Conservation (phyloP, 2,329 filamentous ascomycete genomes). For the Xylariaceae sp. region DNA sequence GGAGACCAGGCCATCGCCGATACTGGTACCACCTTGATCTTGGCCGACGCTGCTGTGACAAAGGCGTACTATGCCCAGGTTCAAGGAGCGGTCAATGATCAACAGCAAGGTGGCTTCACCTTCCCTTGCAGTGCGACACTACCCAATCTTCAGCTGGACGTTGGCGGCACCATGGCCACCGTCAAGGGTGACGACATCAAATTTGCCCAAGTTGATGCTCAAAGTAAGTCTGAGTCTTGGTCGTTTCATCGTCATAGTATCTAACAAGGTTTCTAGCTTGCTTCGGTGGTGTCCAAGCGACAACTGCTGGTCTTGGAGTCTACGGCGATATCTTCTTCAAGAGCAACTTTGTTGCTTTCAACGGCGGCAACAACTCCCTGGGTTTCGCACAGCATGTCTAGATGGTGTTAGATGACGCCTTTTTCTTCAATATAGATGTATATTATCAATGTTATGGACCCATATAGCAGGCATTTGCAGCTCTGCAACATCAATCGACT, state of each 20-base stretch:
- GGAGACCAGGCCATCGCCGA: constrained; percentile 48
- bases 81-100: constrained; percentile 35
- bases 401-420: too few relatives aligned
- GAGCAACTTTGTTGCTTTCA: constrained; percentile 55
- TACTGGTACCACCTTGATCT: constrained; percentile 60
- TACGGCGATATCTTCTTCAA: constrained; percentile 61
- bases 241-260: neutral
- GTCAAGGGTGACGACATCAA: constrained; percentile 50
- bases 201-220: constrained; percentile 46
- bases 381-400: constrained; percentile 53
- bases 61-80: constrained; percentile 46
- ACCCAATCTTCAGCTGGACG: constrained; percentile 49
- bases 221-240: constrained; percentile 38
- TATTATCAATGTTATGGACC: too few relatives aligned
- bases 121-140: constrained; percentile 42
- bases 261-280: constrained; percentile 38
- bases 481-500: too few relatives aligned
- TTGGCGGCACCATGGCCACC: constrained; percentile 53
- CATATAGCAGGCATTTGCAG: too few relatives aligned
- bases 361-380: constrained; percentile 50
- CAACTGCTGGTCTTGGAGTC: constrained; percentile 53
- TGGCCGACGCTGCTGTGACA: constrained; percentile 51
- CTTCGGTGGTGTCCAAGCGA: constrained; percentile 65
- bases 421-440: neutral
- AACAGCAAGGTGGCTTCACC: constrained; percentile 38